phyloP scores from a whole-genome alignment of 495 filamentous ascomycete species.

The Penicillium coffeae region DNA sequence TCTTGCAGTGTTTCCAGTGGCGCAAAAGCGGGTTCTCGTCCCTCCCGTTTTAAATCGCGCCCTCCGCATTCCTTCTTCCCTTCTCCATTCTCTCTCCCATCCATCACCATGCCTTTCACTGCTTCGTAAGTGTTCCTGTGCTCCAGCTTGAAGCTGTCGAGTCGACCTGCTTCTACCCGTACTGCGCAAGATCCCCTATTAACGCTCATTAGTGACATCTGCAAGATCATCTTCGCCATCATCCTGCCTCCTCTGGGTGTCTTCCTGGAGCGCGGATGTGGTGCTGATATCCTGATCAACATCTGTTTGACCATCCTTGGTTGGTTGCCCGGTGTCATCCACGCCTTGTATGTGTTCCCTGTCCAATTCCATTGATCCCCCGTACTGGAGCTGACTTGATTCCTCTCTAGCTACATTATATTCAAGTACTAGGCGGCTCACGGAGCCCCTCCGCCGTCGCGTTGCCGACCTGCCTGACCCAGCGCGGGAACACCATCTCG shows the following conservation, averaged over 20 bases:
- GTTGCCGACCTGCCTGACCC: background rate
- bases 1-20: slow-evolving; percentile 4
- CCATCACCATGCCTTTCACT: slow-evolving; percentile 58
- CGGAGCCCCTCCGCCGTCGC: background rate
- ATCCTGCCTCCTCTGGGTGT: slow-evolving; percentile 86
- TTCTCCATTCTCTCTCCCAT: background rate
- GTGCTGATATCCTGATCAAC: slow-evolving; percentile 81
- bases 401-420: slow-evolving; percentile 48
- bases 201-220: slow-evolving; percentile 63
- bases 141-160: too few relatives aligned
- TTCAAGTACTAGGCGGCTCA: slow-evolving; percentile 45
- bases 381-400: too few relatives aligned
- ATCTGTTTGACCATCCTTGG: slow-evolving; percentile 80
- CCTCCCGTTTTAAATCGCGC: slow-evolving; percentile 17
- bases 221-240: slow-evolving; percentile 88
- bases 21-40: too few relatives aligned
- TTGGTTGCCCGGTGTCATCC: slow-evolving; percentile 73
- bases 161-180: slow-evolving; percentile 1
- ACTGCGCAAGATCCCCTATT: background rate
- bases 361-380: too few relatives aligned
- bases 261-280: slow-evolving; percentile 85
- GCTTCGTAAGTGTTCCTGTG: slow-evolving; percentile 50
- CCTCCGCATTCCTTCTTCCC: slow-evolving; percentile 14
- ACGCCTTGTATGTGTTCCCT: slow-evolving; percentile 58
- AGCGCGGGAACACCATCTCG: background rate